Evolutionary conservation across 2,329 filamentous ascomycete genomes (phyloP), one percentile per base, ranked within the genome.

Genomic region (Talaromyces sp.): DNA sequence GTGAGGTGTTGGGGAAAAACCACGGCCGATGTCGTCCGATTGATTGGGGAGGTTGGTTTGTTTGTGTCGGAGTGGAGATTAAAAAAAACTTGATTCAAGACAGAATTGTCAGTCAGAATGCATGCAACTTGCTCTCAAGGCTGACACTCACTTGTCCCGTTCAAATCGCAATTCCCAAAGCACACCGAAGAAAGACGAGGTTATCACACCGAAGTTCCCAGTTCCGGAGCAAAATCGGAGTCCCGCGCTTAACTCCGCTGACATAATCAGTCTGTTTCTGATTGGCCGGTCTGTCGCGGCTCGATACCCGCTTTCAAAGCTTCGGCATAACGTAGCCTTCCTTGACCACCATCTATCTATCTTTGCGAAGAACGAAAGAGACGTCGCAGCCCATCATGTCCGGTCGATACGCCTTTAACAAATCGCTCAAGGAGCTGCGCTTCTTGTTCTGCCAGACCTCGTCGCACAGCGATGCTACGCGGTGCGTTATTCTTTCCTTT

Each of bases 381-480:
- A 19, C 3, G 22, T 8, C 11, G 11, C 44, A 22, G 19, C 6
- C 73, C 73, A 82, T 69, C 67, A 98, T 98, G 95, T 91, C 92
- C 69, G 83, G 85, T 80, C 96, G 95, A 84, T 97, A 96, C 82
- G 91, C 88, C 70, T 99, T 99, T 81, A 85, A 87, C 69, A 89
- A 92, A 78, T 82, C 87, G 68, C 84, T 99, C 76, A 96, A 92
- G 84, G 95, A 99, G 84, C 85, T 99, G 76, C 90, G 95, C 75
- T 99, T 99, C 81, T 85, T 96, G 71, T 93, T 98, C 82, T 98
- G 95, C 83, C 93, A 98, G 81, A 93, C 91, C 58, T 91, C 90
- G 67, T 90, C 96, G 75, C 88, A 92, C 75, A 96, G 93, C 82
- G 90, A 91, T 72, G 88, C 91, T 65, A 89, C 91, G 66, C 88